Conservation (phyloP, 2,329 filamentous ascomycete species). For the Acarospora socialis region DNA sequence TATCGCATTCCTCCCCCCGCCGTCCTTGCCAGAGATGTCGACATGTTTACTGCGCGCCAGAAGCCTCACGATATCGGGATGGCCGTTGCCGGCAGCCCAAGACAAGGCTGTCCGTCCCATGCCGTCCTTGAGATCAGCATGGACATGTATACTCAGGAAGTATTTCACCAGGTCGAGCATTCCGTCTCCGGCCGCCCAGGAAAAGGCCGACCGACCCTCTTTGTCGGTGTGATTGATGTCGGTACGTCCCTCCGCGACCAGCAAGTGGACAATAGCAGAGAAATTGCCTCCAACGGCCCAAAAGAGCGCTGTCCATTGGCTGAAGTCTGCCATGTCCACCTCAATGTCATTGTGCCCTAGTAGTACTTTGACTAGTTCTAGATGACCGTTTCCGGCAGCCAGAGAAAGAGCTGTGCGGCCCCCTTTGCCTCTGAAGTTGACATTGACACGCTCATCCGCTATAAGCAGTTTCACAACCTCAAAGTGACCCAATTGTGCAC, state of each 20-base stretch:
- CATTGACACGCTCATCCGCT: not conserved
- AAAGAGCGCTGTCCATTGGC: not conserved
- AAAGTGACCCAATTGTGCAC: conserved; percentile 1
- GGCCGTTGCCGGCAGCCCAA: conserved; percentile 4
- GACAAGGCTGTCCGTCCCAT: conserved; percentile 4
- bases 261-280: not conserved
- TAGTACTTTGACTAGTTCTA: not conserved
- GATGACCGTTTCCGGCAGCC: not conserved
- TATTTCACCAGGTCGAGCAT: not conserved
- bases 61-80: conserved; percentile 3
- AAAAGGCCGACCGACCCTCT: conserved; percentile 3
- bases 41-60: conserved; percentile 1
- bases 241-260: not conserved
- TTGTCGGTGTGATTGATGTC: conserved; percentile 3
- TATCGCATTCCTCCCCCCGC: conserved; percentile 3
- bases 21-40: conserved; percentile 4
- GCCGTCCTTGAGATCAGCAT: conserved; percentile 1
- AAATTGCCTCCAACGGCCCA: conserved; percentile 1
- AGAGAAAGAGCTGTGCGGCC: conserved; percentile 1
- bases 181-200: conserved; percentile 4
- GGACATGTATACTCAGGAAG: not conserved
- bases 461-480: conserved; percentile 3
- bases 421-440: conserved; percentile 1
- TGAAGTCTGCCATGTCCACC: not conserved
- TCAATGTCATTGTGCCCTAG: not conserved